Evolutionary conservation across 345 rosid species (phyloP).

Genomic region (Stellera chamaejasme): DNA sequence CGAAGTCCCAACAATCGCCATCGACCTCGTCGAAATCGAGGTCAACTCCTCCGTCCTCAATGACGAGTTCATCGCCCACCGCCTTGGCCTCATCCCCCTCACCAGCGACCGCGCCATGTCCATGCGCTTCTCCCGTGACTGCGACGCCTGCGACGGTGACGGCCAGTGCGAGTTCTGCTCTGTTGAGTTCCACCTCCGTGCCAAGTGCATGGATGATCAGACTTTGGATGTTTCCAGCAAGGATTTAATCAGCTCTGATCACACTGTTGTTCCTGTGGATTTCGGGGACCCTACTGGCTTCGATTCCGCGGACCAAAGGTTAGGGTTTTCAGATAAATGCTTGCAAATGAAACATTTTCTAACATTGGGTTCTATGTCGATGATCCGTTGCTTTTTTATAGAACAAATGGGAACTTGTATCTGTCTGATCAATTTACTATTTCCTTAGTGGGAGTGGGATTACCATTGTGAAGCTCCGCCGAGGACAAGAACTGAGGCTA

Average conservation of each 20-base stretch:
- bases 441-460: constrained; percentile 84
- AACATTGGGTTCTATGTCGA: background rate
- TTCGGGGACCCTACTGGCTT: constrained; percentile 42
- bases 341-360: background rate
- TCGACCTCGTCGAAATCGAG: constrained; percentile 91
- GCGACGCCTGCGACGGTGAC: constrained; percentile 94
- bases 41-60: constrained; percentile 83
- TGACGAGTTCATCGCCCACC: constrained; percentile 96
- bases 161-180: constrained; percentile 98
- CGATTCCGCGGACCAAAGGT: constrained; percentile 69
- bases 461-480: constrained; percentile 75
- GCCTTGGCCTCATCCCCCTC: constrained; percentile 88
- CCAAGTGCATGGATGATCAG: constrained; percentile 74
- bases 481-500: constrained; percentile 82
- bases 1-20: constrained; percentile 93
- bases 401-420: background rate
- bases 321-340: background rate
- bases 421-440: background rate
- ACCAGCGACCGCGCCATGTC: constrained; percentile 84
- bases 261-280: constrained; percentile 79
- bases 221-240: constrained; percentile 88
- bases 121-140: constrained; percentile 95
- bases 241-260: constrained; percentile 79
- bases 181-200: constrained; percentile 75
- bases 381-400: background rate